Evolutionary conservation across 1,139 yeast genomes (phyloP).

Genomic region (Hanseniaspora uvarum): DNA sequence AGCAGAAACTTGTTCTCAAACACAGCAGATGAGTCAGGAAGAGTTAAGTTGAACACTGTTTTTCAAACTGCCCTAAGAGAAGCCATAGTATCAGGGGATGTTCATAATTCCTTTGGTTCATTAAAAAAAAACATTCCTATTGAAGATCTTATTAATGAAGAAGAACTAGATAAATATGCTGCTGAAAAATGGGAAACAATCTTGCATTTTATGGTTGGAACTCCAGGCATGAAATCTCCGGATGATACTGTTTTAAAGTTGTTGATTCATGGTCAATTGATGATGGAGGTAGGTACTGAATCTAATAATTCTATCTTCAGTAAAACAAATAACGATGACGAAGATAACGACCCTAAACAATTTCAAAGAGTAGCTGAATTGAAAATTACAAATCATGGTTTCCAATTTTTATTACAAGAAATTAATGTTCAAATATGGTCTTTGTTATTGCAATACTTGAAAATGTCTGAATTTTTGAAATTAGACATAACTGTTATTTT

Average conservation of each 20-base stretch:
- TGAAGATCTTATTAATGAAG: neutral
- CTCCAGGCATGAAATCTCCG: constrained; percentile 56
- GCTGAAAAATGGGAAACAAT: constrained; percentile 88
- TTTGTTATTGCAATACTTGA: constrained; percentile 70
- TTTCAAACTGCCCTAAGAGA: constrained; percentile 68
- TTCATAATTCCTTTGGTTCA: constrained; percentile 46
- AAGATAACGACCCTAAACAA: neutral
- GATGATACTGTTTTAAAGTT: constrained; percentile 58
- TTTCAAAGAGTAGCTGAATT: constrained; percentile 31
- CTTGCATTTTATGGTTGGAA: constrained; percentile 94
- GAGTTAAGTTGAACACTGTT: constrained; percentile 50
- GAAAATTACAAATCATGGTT: constrained; percentile 80
- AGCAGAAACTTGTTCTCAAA: constrained; percentile 17
- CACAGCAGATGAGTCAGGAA: constrained; percentile 25
- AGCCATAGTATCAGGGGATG: constrained; percentile 69
- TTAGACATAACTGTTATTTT: constrained; percentile 96
- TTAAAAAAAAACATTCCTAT: constrained; percentile 38
- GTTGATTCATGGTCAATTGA: constrained; percentile 66
- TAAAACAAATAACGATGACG: constrained; percentile 30
- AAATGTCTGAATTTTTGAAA: constrained; percentile 68
- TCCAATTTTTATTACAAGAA: constrained; percentile 85
- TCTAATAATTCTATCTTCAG: constrained; percentile 17
- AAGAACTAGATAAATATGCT: constrained; percentile 53
- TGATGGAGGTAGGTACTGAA: constrained; percentile 48
- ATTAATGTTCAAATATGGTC: constrained; percentile 95